A percentile compares a stretch with the other conserved stretches of the same genome.
Evolutionary conservation across 2,329 filamentous ascomycete genomes (phyloP).

Genomic region (Lasiodiplodia sp.): DNA sequence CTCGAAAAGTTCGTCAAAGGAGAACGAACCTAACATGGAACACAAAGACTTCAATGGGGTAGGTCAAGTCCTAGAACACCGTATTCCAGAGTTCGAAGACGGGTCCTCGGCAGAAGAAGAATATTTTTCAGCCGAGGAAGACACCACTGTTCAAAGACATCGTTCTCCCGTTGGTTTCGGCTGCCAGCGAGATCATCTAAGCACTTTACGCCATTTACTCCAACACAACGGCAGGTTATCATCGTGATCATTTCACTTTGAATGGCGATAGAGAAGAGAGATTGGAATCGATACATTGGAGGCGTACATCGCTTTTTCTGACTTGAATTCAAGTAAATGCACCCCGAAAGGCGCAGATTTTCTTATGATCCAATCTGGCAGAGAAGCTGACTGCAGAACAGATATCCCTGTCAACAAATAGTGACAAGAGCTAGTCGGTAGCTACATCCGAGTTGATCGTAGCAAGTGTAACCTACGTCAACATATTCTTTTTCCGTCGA

Average conservation of each 20-base stretch:
- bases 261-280: background rate
- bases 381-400: too few species aligned
- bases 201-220: background rate
- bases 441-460: too few species aligned
- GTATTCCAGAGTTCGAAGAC: background rate
- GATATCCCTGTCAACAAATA: too few species aligned
- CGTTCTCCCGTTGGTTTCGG: background rate
- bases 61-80: background rate
- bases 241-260: background rate
- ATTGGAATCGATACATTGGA: background rate
- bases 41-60: background rate
- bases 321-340: background rate
- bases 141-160: background rate
- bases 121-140: background rate
- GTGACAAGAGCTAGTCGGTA: too few species aligned
- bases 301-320: background rate
- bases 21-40: background rate
- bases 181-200: background rate
- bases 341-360: background rate
- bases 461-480: too few species aligned
- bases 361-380: too few species aligned
- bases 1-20: background rate
- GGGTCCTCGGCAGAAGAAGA: background rate
- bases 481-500: too few species aligned
- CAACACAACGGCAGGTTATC: background rate